Evolutionary conservation across 257 asterid genomes (phyloP).

Genomic region (Solanum clarkiae): DNA sequence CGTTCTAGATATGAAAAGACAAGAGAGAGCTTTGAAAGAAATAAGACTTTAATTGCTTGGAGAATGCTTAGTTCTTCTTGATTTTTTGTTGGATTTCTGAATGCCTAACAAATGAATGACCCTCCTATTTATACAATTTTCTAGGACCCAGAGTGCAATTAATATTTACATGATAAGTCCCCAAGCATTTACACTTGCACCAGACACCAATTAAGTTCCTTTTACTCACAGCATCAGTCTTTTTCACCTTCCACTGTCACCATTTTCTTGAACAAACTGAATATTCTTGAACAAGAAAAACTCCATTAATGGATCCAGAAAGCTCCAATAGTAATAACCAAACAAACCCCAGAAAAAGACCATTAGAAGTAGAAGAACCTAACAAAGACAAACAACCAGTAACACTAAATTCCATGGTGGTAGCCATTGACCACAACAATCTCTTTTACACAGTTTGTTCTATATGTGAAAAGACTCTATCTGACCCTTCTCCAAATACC

Average conservation of each 20-base stretch:
- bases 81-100: too few relatives aligned
- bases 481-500: slow-evolving; percentile 17
- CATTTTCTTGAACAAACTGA: neutral
- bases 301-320: neutral
- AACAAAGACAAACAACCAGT: slow-evolving; percentile 31
- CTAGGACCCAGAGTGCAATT: too few relatives aligned
- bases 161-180: too few relatives aligned
- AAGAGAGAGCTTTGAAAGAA: too few relatives aligned
- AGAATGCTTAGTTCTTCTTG: too few relatives aligned
- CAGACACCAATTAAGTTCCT: neutral
- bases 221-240: neutral
- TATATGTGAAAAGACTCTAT: slow-evolving; percentile 51
- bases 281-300: neutral
- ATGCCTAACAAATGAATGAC: too few relatives aligned
- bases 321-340: neutral
- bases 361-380: slow-evolving; percentile 25
- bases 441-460: slow-evolving; percentile 60
- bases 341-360: slow-evolving; percentile 26
- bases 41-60: too few relatives aligned
- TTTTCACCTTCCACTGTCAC: too few relatives aligned
- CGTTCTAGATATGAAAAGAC: too few relatives aligned
- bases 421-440: slow-evolving; percentile 46
- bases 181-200: too few relatives aligned
- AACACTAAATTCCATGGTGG: slow-evolving; percentile 37
- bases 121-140: too few relatives aligned